Evolutionary conservation across 139 green algal genomes (phyloP), one percentile per base, ranked within the genome.

Genomic region (Klebsormidium nitens): DNA sequence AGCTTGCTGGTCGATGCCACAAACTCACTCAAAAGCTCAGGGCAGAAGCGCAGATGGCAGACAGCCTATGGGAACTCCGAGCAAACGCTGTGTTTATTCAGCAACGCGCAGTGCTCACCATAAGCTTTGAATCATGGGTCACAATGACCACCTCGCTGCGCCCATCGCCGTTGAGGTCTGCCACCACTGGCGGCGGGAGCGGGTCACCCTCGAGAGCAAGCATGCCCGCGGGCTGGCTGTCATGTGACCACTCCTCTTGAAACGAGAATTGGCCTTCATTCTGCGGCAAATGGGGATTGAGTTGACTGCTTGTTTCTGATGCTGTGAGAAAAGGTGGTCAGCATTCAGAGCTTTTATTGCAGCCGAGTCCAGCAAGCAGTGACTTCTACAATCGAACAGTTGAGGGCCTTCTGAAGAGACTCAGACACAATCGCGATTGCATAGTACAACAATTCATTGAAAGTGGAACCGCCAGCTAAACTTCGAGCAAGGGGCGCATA

Each of bases 131-230:
- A 34, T 87, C 78, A 2, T 87, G 84, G 0, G 88, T 92, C 1
- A 83, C 87, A 0, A 90, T 28, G 0, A 98, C 60, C 0, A 98
- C 66, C 67, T 99, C 94, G 4, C 87, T 46, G 28, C 78, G 74
- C 5, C 94, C 94, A 73, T 99, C 94, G 0, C 94, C 94, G 75
- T 99, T 99, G 19, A 99, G 75, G 63, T 98, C 93, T 6, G 48
- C 34, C 3, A 79, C 72, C 3, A 79, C 31, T 2, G 72, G 72
- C 29, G 66, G 49, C 47, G 66, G 66, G 37, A 76, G 3, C 11
- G 14, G 39, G 6, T 72, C 40, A n/a, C 19, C 1, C 37, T 68
- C 37, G 2, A 36, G 46, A 11, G 32, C 46, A 14, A 69, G 11
- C n/a, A 23, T 1, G 2, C 1, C 8, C 1, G 36, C 1, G 1